Base-by-base conservation (phyloP, 1,284 basidiomycete species). In the Leccinum subfulvum region DNA sequence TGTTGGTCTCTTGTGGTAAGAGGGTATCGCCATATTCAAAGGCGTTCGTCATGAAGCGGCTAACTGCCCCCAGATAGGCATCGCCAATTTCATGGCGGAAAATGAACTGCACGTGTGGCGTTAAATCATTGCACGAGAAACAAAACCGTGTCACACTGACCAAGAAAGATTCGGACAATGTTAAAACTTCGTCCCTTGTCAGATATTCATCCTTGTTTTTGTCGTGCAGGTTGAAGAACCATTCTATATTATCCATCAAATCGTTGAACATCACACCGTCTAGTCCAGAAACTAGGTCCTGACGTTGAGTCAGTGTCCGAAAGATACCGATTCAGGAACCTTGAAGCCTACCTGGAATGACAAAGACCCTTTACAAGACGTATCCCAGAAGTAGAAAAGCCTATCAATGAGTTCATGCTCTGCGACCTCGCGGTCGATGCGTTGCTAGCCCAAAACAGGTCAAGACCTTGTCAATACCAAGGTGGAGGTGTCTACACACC, bases 41-140 rank as follows among this genome's bases (percentile, higher is more conserved):
- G 0, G 95, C 94, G 71, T 98, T 98, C 37, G 95, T 90, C 88
- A 98, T 96, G 75, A 98, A 96, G 33, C 95, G 90, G 68, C 93
- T 95, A 63, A 98, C 92, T 26, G 95, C 94, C 2, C 94, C 97
- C 49, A 99, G 83, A 73, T 98, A 98, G 7, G 95, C 93, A 75
- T 99, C 97, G 10, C 97, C 97, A 14, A 96, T 86, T 78, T 99
- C 97, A 75, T 91, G 96, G 28, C 97, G 90, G 87, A 99, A 99
- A 70, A 99, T 97, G 78, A 97, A 97, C 93, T 95, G 71, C 44
- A 61, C 30, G 55, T 47, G 16, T 61, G 11, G 62, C 51, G 58
- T 60, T 49, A 63, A 55, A 59, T 33, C 9, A 51, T n/a, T 16
- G 49, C 14, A 41, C n/a, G 18, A 47, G 5, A 47, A 9, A 47